These are phyloP conservation scores for Streptanthus diversifolius DNA, from an alignment of 345 rosid species.

Conservation along the genomic window DNA sequence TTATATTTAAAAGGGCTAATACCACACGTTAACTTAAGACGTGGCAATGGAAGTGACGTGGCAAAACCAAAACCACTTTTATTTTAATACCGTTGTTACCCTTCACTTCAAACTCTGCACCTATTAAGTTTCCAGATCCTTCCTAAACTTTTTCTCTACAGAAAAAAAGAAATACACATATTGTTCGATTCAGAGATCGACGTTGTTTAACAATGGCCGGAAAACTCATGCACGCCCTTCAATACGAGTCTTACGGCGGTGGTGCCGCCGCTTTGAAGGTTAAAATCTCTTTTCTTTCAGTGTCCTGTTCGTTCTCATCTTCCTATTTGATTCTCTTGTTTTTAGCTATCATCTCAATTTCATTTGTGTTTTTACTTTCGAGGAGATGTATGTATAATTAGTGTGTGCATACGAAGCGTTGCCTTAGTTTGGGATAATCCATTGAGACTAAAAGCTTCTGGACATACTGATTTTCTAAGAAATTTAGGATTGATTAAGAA, in stretches of 20 bases:
- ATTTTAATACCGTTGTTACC: neutral
- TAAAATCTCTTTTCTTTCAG: neutral
- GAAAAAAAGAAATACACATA: neutral
- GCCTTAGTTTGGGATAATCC: no score
- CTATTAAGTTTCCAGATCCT: neutral
- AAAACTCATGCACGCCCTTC: conserved; percentile 49
- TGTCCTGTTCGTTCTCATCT: no score
- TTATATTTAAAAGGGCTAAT: no score
- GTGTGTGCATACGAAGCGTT: neutral
- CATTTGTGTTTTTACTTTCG: neutral
- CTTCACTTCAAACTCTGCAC: neutral
- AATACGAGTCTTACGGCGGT: conserved; percentile 44
- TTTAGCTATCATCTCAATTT: neutral
- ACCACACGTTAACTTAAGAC: neutral
- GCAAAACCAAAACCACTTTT: neutral
- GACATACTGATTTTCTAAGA: no score
- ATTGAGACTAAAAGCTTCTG: no score
- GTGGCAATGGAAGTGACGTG: neutral
- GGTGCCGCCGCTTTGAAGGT: conserved; percentile 43
- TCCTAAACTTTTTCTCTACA: neutral
- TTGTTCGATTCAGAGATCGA: neutral
- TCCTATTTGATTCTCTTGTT: neutral
- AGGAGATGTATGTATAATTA: neutral
- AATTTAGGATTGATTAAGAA: no score
- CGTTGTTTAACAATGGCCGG: conserved; percentile 33